A percentile compares a stretch with the other conserved stretches of the same genome.
Conservation (phyloP, 257 asterid genomes). For the Scutellaria minor region DNA sequence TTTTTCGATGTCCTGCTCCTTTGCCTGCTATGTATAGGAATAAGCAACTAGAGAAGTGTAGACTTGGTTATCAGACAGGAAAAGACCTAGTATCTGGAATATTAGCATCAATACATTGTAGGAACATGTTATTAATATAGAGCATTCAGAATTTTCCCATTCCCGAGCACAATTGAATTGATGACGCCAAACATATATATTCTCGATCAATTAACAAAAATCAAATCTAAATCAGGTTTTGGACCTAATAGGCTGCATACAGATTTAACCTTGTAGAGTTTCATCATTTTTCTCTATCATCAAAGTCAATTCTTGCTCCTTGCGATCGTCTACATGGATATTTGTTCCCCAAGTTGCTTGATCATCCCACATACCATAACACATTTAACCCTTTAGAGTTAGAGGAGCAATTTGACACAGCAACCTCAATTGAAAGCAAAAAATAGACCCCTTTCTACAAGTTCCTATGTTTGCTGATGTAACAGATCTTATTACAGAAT, state of each 20-base stretch:
- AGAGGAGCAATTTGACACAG: not conserved
- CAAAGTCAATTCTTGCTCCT: no score
- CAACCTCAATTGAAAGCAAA: not conserved
- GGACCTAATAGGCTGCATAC: not conserved
- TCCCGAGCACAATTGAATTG: constrained; percentile 9
- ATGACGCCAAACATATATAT: not conserved
- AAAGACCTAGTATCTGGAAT: no score
- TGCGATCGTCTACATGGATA: no score
- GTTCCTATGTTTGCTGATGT: not conserved
- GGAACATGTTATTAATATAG: not conserved
- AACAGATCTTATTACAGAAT: constrained; percentile 3
- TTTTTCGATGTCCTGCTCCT: no score
- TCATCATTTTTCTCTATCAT: no score
- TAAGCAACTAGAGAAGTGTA: no score
- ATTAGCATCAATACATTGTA: constrained; percentile 2
- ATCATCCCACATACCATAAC: no score
- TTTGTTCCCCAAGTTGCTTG: no score
- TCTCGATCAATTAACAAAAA: not conserved
- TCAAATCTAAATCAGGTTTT: constrained; percentile 2
- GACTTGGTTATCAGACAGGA: no score
- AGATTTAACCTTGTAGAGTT: not conserved
- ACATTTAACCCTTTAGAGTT: not conserved
- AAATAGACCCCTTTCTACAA: not conserved
- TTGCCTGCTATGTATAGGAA: no score
- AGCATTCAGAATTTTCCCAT: not conserved